Evolutionary conservation across 495 filamentous ascomycete genomes (phyloP), one percentile per base, ranked within the genome.

Genomic region (Neurospora intermedia): DNA sequence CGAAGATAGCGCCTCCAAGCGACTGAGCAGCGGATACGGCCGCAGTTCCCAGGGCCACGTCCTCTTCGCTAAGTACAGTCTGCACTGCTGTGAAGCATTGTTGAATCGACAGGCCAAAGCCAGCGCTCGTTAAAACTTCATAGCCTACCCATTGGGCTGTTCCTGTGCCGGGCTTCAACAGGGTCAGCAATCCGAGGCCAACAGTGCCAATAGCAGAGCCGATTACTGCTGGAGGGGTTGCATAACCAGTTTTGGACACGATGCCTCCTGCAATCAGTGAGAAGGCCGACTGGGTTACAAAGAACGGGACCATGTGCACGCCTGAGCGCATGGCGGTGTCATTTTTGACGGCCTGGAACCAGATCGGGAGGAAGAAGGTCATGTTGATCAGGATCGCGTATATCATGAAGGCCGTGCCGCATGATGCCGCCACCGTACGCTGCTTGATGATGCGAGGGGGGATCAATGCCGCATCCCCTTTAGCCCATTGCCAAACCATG

Each of bases 261-360:
- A 80, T 70, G 16, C 69, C 43, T 15, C 90, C 89, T 4, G 84
- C 78, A 1, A 89, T 43, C 16, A 93, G 83, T 11, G 88, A 86
- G 45, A 85, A 81, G 13, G 89, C 71, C n/a, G 89, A 86, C 7
- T 90, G 83, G 23, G 80, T 79, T 11, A 92, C 83, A 72, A 94
- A 87, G 76, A 89, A 83, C 0, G 92, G 92, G 10, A 94, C 81
- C 70, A 87, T 90, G 76, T 87, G 84, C 75, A 94, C 88, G 18
- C 92, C 92, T 6, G 90, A 92, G 69, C 86, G 83, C 9, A 87
- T 85, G 16, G 92, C 88, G 0, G 84, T 83, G n/a, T 85, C 87
- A 69, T 84, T 86, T 73, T 91, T 88, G 79, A 94, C 87, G 5
- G 91, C 90, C 73, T 93, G 91, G 82, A 93, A 92, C 88, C 88